These are phyloP conservation scores for Cladophialophora bantiana DNA, from an alignment of 2,329 filamentous ascomycete species.

Conservation along the genomic window DNA sequence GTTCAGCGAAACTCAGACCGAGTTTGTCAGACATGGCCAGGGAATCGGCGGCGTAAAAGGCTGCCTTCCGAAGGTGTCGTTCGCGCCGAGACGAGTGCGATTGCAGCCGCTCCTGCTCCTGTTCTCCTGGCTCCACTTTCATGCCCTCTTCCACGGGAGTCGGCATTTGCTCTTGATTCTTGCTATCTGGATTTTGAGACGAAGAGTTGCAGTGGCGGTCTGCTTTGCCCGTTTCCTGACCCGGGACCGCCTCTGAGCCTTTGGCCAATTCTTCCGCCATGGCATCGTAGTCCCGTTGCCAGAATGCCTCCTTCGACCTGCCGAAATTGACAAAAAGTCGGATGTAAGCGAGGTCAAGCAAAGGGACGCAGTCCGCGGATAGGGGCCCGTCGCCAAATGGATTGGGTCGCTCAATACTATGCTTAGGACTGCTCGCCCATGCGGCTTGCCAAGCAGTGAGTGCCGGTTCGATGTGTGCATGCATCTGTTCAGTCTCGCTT, in stretches of 20 bases:
- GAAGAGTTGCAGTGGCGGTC: slow-evolving; percentile 38
- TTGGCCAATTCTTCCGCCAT: slow-evolving; percentile 86
- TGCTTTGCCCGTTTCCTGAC: slow-evolving; percentile 60
- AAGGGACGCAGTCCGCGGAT: slow-evolving; percentile 86
- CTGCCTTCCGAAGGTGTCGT: slow-evolving; percentile 88
- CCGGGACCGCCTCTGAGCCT: slow-evolving; percentile 76
- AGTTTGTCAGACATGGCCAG: slow-evolving; percentile 86
- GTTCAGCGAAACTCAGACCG: slow-evolving; percentile 83
- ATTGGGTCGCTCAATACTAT: slow-evolving; percentile 84
- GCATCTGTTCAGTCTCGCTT: slow-evolving; percentile 94
- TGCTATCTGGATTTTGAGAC: slow-evolving; percentile 56
- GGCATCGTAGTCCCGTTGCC: slow-evolving; percentile 90
- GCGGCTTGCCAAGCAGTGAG: slow-evolving; percentile 92
- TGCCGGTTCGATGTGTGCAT: slow-evolving; percentile 91
- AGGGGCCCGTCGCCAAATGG: slow-evolving; percentile 81
- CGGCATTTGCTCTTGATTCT: slow-evolving; percentile 38
- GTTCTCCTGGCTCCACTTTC: slow-evolving; percentile 35
- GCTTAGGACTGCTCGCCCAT: slow-evolving; percentile 85
- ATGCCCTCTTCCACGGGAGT: slow-evolving; percentile 45
- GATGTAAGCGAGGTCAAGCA: slow-evolving; percentile 91
- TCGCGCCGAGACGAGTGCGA: slow-evolving; percentile 73
- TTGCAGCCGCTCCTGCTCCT: slow-evolving; percentile 18
- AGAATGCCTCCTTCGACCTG: slow-evolving; percentile 89
- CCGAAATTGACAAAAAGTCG: slow-evolving; percentile 93
- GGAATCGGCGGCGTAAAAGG: slow-evolving; percentile 91